A percentile compares a stretch with the other conserved stretches of the same genome.
phyloP scores from a whole-genome alignment of 768 basidiomycete species.

The Steccherinum ochraceum region DNA sequence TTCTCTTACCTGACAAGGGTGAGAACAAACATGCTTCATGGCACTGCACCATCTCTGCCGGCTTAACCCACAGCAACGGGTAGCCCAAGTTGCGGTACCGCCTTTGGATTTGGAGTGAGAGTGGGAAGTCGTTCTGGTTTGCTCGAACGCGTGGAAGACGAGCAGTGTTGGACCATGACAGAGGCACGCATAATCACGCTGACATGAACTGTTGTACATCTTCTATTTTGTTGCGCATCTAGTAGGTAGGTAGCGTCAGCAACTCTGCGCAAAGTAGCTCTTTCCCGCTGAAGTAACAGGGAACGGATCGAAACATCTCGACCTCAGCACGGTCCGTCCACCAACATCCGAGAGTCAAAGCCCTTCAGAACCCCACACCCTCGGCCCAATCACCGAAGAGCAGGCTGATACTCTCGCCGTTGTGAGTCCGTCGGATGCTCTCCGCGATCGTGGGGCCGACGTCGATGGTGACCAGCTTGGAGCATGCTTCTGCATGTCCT shows the following conservation, averaged over 20 bases:
- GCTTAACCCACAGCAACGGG: no score
- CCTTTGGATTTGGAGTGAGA: neutral
- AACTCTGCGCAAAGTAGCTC: neutral
- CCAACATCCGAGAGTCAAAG: constrained; percentile 8
- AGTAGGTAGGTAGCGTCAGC: neutral
- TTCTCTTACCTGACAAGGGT: neutral
- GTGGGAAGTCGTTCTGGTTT: no score
- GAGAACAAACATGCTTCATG: neutral
- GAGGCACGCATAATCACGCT: neutral
- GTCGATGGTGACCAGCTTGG: constrained; percentile 86
- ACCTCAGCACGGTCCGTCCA: no score
- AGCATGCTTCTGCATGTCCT: constrained; percentile 51
- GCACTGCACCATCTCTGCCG: no score
- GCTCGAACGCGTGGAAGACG: neutral
- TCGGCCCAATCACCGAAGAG: constrained; percentile 83
- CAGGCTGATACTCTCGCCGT: constrained; percentile 87
- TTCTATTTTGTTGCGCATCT: neutral
- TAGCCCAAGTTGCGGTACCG: no score
- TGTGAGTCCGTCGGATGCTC: constrained; percentile 91
- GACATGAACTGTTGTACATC: neutral
- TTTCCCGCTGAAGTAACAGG: no score
- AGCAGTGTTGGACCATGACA: neutral
- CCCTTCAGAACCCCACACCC: constrained; percentile 18
- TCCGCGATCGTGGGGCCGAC: constrained; percentile 90
- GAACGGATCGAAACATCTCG: no score